Base-by-base conservation (phyloP, 106 monocot genomes). In the Allium sativum region DNA sequence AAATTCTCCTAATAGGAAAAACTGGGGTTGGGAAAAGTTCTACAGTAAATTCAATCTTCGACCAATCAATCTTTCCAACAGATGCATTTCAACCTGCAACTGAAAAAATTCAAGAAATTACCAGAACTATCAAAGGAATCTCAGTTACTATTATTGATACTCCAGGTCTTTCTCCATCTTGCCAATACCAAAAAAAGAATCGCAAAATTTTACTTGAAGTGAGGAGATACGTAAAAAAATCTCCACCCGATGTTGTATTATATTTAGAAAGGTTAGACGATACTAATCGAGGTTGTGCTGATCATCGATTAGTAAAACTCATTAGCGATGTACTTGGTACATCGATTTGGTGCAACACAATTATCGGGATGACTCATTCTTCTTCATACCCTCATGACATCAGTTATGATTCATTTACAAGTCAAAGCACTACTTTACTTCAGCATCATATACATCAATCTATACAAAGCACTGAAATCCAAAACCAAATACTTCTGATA, bases 21-120 rank as follows among this genome's bases (percentile, higher is more conserved):
- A 96, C 90, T 12, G 95, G 95, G 53, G 79, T 87, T 9, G 95
- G 95, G 9, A 96, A 96, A 73, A 96, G 95, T 72, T 82, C 95
- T 58, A 90, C 87, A 14, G 87, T 96, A 84, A 96, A 96, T 72
- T 87, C 95, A 13, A 68, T 87, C 48, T 91, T 96, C 59, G 81
- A 76, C 57, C 65, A 84, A 55, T 48, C 40, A 56, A 77, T 63
- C 60, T 61, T 62, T 18, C 74, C 19, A 19, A 96, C 90, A 8
- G 48, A 72, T 84, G 84, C 87, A 60, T 87, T 84, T 40, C 67
- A 67, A 22, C 95, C 90, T 41, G 69, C 77, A 61, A 96, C 95
- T 21, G 58, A 76, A 7, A 7, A 51, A 13, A 87, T 96, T 48
- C 76, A 78, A 73, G 80, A 87, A 75, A 62, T 96, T 76, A 47